Percentiles rank a stretch among this genome's conserved stretches.
Evolutionary conservation across 2,329 filamentous ascomycete genomes (phyloP).

Genomic region (Waltergamsia citrina): DNA sequence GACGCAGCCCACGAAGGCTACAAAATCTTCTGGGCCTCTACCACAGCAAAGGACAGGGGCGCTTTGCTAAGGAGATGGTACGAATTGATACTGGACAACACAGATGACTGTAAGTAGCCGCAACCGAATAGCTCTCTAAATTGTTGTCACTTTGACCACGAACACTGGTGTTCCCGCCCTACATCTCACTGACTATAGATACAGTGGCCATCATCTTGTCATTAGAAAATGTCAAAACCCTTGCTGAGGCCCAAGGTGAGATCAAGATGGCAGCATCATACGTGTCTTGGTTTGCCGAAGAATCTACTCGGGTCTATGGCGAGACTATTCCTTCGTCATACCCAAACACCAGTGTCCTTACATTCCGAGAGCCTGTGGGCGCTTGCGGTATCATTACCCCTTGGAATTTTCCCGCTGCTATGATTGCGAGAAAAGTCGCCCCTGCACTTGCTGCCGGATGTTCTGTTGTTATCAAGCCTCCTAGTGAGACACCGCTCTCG

Average conservation of each 20-base stretch:
- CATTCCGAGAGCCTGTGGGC: conserved; percentile 56
- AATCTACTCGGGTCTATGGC: conserved; percentile 44
- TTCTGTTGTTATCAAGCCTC: conserved; percentile 62
- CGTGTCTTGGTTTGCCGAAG: conserved; percentile 55
- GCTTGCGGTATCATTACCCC: conserved; percentile 60
- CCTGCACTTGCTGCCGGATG: conserved; percentile 59
- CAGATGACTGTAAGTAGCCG: conserved; percentile 46
- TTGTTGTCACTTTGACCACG: not conserved
- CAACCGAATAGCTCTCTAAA: too few species aligned
- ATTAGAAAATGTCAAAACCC: conserved; percentile 61
- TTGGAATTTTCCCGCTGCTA: conserved; percentile 47
- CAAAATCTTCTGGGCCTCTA: not conserved
- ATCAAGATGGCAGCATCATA: conserved; percentile 49
- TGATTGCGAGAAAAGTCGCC: conserved; percentile 28
- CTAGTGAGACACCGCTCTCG: conserved; percentile 60
- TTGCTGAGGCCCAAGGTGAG: conserved; percentile 50
- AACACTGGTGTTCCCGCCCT: not conserved
- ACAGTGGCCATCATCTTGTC: conserved; percentile 45
- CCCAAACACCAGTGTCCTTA: conserved; percentile 51
- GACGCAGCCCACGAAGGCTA: too few species aligned
- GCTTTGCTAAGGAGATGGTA: conserved; percentile 56
- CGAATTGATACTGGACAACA: conserved; percentile 55
- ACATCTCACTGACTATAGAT: not conserved
- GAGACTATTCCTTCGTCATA: conserved; percentile 51
- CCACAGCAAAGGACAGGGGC: not conserved